Percentiles rank a stretch among this genome's conserved stretches.
phyloP scores from a whole-genome alignment of 768 basidiomycete genomes.

The Phlebiopsis gigantea region DNA sequence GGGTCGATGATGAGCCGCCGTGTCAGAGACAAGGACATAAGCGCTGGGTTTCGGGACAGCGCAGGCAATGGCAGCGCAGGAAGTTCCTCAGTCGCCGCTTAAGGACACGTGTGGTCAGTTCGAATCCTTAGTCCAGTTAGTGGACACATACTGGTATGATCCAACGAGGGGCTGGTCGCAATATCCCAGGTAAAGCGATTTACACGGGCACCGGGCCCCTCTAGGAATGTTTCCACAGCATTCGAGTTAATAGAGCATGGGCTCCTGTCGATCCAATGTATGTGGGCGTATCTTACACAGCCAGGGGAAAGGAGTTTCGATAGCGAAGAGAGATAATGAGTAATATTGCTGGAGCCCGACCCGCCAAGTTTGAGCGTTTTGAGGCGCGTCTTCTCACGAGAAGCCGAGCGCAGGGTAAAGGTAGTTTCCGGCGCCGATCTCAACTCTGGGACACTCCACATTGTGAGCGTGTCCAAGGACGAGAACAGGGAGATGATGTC shows the following conservation, averaged over 20 bases:
- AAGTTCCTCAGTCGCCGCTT: neutral
- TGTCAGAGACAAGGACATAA: neutral
- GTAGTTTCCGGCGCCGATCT: neutral
- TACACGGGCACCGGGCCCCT: neutral
- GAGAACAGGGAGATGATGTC: neutral
- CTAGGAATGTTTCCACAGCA: neutral
- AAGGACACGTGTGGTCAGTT: too few relatives aligned
- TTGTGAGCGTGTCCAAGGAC: neutral
- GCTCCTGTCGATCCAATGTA: neutral
- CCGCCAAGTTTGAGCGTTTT: neutral
- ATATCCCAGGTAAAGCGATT: neutral
- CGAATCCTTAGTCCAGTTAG: too few relatives aligned
- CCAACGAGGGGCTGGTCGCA: neutral
- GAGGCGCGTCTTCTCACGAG: neutral
- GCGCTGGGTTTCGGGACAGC: neutral
- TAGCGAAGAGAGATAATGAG: neutral
- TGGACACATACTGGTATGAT: too few relatives aligned
- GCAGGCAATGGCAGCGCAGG: neutral
- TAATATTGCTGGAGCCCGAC: neutral
- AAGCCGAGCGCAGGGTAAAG: neutral
- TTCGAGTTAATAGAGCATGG: neutral
- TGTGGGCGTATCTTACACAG: neutral
- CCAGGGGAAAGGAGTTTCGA: neutral
- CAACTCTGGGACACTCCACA: neutral
- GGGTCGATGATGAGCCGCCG: neutral